These are phyloP conservation scores for Candida ficus DNA, from an alignment of 805 yeast genomes.

Conservation along the genomic window DNA sequence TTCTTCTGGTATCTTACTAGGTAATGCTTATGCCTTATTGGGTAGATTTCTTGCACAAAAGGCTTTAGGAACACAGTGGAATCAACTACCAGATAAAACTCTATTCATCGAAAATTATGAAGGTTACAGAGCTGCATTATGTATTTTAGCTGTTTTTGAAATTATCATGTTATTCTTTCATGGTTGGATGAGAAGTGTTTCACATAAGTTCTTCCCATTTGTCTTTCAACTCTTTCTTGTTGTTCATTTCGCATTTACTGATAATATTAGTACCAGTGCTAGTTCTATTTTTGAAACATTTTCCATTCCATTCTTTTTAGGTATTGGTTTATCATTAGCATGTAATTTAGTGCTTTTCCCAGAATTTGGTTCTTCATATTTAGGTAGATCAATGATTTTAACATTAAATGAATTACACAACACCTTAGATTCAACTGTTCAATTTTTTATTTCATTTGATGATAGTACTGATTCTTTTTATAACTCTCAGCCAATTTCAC, in stretches of 20 bases:
- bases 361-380: slow-evolving; percentile 45
- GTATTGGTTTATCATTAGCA: slow-evolving; percentile 39
- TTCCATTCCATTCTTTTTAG: slow-evolving; percentile 40
- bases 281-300: slow-evolving; percentile 31
- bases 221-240: slow-evolving; percentile 45
- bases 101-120: slow-evolving; percentile 27
- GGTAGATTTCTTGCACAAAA: slow-evolving; percentile 37
- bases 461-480: slow-evolving; percentile 13
- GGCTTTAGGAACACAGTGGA: slow-evolving; percentile 27
- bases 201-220: slow-evolving; percentile 41
- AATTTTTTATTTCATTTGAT: slow-evolving; percentile 32
- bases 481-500: slow-evolving; percentile 20
- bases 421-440: slow-evolving; percentile 34
- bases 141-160: slow-evolving; percentile 40
- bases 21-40: slow-evolving; percentile 37
- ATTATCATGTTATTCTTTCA: slow-evolving; percentile 41
- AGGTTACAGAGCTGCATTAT: slow-evolving; percentile 35
- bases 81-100: slow-evolving; percentile 27
- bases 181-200: slow-evolving; percentile 42
- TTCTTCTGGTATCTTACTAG: slow-evolving; percentile 36
- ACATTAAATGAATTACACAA: slow-evolving; percentile 35
- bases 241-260: slow-evolving; percentile 43
- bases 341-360: slow-evolving; percentile 42
- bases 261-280: slow-evolving; percentile 28
- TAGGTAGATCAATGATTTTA: slow-evolving; percentile 39